Conservation (phyloP, 495 filamentous ascomycete species). For the Penicillium canariense region DNA sequence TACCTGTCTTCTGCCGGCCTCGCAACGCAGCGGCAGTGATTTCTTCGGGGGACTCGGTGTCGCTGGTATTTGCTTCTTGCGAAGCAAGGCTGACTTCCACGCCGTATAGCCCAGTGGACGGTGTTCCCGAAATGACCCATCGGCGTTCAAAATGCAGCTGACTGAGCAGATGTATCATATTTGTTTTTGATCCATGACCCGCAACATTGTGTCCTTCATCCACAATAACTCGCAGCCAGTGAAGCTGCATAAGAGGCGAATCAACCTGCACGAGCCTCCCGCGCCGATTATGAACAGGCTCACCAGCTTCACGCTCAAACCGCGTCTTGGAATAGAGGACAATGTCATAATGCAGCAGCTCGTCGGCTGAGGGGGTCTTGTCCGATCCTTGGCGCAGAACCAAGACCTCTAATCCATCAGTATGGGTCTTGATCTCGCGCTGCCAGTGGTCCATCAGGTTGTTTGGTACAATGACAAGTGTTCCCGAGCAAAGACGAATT, state of each 20-base stretch:
- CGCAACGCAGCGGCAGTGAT: slow-evolving; percentile 30
- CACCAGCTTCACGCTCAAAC: slow-evolving; percentile 62
- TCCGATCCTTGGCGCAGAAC: slow-evolving; percentile 49
- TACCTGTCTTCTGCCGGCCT: slow-evolving; percentile 38
- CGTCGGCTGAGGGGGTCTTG: slow-evolving; percentile 55
- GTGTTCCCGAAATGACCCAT: slow-evolving; percentile 92
- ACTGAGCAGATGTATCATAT: slow-evolving; percentile 64
- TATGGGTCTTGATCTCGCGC: slow-evolving; percentile 65
- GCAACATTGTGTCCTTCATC: slow-evolving; percentile 90
- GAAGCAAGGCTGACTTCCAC: slow-evolving; percentile 62
- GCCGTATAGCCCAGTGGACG: slow-evolving; percentile 76
- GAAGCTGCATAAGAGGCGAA: slow-evolving; percentile 66
- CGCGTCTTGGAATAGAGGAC: slow-evolving; percentile 72
- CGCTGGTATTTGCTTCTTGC: slow-evolving; percentile 41
- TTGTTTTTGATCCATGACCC: slow-evolving; percentile 54
- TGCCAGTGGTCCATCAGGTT: slow-evolving; percentile 57
- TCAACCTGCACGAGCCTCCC: slow-evolving; percentile 33
- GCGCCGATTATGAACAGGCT: slow-evolving; percentile 31
- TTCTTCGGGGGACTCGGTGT: slow-evolving; percentile 33
- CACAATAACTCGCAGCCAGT: slow-evolving; percentile 83
- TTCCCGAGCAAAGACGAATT: slow-evolving; percentile 64
- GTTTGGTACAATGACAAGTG: slow-evolving; percentile 54
- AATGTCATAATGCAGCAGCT: slow-evolving; percentile 71
- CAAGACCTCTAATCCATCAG: slow-evolving; percentile 62
- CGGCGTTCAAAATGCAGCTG: slow-evolving; percentile 67